Conservation (phyloP, 2,329 filamentous ascomycete genomes). For the Lachnum nothofagi region DNA sequence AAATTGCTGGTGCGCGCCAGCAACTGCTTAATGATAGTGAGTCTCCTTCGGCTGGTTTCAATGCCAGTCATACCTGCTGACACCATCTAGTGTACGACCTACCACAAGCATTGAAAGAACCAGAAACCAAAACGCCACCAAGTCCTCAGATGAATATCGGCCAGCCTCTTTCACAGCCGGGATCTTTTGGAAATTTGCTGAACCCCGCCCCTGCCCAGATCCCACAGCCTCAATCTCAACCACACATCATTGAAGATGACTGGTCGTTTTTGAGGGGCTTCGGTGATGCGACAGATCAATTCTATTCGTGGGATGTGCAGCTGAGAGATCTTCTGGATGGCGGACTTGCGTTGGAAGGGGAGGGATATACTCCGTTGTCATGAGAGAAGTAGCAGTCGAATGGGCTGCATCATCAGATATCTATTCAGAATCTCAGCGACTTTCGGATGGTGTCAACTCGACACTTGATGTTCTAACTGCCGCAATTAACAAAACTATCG, state of each 20-base stretch:
- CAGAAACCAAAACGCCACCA: background rate
- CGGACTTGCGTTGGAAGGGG: constrained; percentile 2
- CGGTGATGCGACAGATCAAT: constrained; percentile 29
- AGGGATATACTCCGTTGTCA: no score
- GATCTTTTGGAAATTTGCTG: background rate
- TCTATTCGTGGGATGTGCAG: constrained; percentile 28
- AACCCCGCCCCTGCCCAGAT: background rate
- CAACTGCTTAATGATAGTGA: constrained; percentile 28
- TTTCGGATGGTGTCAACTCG: no score
- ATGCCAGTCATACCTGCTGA: background rate
- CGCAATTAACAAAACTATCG: no score
- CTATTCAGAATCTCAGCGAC: no score
- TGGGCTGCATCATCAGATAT: no score
- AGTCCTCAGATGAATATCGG: background rate
- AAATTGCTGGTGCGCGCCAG: constrained; percentile 29
- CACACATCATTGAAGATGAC: constrained; percentile 13
- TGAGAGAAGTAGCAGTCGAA: no score
- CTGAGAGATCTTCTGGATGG: constrained; percentile 27
- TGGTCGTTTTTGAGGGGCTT: constrained; percentile 30
- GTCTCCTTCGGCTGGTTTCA: background rate
- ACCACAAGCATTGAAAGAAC: constrained; percentile 16
- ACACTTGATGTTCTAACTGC: no score
- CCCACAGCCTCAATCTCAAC: background rate
- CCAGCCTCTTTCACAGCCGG: background rate
- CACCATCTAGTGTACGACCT: constrained; percentile 19